Conservation (phyloP, 495 filamentous ascomycete genomes). For the Trichodelitschia bisporula region DNA sequence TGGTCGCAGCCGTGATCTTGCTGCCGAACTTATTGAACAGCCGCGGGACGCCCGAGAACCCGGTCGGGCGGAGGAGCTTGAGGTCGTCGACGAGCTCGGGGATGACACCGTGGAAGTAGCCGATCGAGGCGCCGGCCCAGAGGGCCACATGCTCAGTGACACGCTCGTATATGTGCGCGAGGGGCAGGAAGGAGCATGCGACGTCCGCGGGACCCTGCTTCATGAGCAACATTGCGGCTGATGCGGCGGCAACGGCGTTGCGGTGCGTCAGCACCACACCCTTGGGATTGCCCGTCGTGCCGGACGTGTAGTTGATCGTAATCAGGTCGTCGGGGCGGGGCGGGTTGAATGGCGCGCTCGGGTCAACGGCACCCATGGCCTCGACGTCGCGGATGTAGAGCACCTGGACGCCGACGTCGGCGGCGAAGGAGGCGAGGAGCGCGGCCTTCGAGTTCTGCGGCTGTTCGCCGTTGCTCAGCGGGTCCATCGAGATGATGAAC, state of each 20-base stretch:
- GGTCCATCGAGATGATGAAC: slow-evolving; percentile 70
- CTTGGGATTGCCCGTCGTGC: slow-evolving; percentile 86
- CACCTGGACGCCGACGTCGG: slow-evolving; percentile 45
- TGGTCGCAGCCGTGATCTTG: slow-evolving; percentile 50
- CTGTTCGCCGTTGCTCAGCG: slow-evolving; percentile 59
- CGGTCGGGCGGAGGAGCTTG: slow-evolving; percentile 62
- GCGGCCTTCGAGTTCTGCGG: slow-evolving; percentile 54
- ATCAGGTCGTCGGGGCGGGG: slow-evolving; percentile 54
- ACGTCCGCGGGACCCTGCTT: slow-evolving; percentile 28
- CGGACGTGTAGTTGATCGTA: slow-evolving; percentile 96
- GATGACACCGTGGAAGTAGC: slow-evolving; percentile 91
- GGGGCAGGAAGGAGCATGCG: slow-evolving; percentile 66
- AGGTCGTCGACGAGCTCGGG: slow-evolving; percentile 71
- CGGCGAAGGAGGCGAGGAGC: slow-evolving; percentile 48
- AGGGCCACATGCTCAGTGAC: slow-evolving; percentile 54
- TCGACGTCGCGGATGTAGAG: slow-evolving; percentile 59
- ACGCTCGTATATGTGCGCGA: slow-evolving; percentile 86
- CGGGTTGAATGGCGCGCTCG: slow-evolving; percentile 37
- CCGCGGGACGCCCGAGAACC: slow-evolving; percentile 71
- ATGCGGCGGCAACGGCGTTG: slow-evolving; percentile 51
- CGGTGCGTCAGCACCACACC: slow-evolving; percentile 71
- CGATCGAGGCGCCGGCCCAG: slow-evolving; percentile 49
- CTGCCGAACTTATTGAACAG: slow-evolving; percentile 80
- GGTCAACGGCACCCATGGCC: slow-evolving; percentile 36
- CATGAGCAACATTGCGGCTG: slow-evolving; percentile 27